Evolutionary conservation across 306 rosid genomes (phyloP), one percentile per base, ranked within the genome.

Genomic region (Cicer cuneatum): DNA sequence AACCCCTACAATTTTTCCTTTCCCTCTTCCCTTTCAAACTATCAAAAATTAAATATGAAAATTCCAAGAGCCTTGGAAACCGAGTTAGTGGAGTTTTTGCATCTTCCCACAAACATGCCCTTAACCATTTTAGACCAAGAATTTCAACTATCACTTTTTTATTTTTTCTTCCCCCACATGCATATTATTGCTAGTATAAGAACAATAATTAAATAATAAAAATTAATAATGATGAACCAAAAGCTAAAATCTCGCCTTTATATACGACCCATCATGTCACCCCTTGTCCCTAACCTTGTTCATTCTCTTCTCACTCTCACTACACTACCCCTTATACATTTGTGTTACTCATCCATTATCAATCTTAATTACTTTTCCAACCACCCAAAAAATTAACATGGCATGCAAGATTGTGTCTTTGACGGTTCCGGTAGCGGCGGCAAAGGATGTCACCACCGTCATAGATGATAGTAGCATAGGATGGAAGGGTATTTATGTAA

Each of bases 41-140:
- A 81, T 48, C 72, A 69, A 82, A 87, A 83, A 60, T 73, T 78
- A 10, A 51, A n/a, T 81, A 75, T 81, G 93, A 84, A 86, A 93
- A 93, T 74, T 90, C 96, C 96, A 81, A 84, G 86, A 81, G 92
- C 97, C 78, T 93, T 66, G 97, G 92, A 80, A 90, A 84, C 73
- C 93, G 97, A 83, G 98, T 85, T 85, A 90, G 98, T 93, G 97
- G 96, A 89, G 74, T 81, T 85, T 81, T 84, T 87, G 62, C 78
- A 90, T 77, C 82, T 92, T 89, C 96, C 96, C 98, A 90, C 95
- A 90, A 90, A 89, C 96, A 87, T 87, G 96, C 92, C 90, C 87
- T 84, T 73, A 74, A 59, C 76, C 78, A 79, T 54, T 76, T 87
- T 85, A 77, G 84, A 81, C 86, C 93, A 83, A 85, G 74, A 79